Evolutionary conservation across 805 yeast species (phyloP), one percentile per base, ranked within the genome.

Genomic region (Candida rishiriensis): DNA sequence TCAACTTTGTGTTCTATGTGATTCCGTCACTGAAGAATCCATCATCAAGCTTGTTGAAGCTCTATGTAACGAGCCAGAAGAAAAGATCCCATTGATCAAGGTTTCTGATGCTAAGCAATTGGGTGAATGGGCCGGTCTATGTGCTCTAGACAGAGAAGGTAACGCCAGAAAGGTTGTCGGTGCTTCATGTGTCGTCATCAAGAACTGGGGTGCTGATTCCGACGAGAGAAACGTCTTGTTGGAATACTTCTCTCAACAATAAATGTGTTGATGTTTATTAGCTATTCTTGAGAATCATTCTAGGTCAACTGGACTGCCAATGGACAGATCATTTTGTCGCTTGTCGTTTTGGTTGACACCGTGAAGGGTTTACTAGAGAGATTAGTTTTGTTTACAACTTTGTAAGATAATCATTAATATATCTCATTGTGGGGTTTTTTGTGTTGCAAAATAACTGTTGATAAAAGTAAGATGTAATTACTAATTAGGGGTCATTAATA

Each of bases 41-140:
- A 93, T 93, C 80, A 78, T 86, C 72, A 89, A 90, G 79, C 87
- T 93, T 73, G 93, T 93, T 67, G 98, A 93, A 85, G 98, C 97
- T 79, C 85, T 93, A 70, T 91, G 98, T 82, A 88, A 90, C 81
- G 96, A 88, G 78, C 88, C 95, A 69, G 96, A 88, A 71, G 81
- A 83, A 76, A 87, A 88, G 79, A 88, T 91, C 63, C 98, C 99
- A 67, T 81, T 93, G 76, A 86, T 93, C 85, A 93, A 93, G 86
- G 98, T 93, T 65, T 87, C 98, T 65, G 99, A 93, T 72, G 97
- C 98, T 71, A 93, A 93, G 85, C 87, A 88, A 81, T 84, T 93
- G 72, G 99, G 99, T 83, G 98, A 93, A 83, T 93, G 99, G 99
- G 98, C 98, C 69, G 99, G 99, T 86, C 82, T 93, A 65, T 93